Conservation (phyloP, 2,329 filamentous ascomycete species). For the Graphiopsis chlorocephala region DNA sequence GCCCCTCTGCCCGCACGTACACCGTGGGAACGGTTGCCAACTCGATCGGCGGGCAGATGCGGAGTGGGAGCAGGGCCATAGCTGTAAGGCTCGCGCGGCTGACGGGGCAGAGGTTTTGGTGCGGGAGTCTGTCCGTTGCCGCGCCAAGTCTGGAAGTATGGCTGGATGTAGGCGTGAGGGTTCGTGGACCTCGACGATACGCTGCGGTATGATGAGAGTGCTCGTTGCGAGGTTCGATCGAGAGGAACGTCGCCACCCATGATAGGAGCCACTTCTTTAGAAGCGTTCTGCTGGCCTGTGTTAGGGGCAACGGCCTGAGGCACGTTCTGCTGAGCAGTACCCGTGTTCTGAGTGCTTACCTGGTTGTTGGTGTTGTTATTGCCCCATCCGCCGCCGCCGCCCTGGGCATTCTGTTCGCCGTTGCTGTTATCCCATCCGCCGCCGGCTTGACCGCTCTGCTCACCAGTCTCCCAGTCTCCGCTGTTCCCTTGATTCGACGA, state of each 20-base stretch:
- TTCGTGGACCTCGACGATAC: conserved; percentile 3
- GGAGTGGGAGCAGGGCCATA: conserved; percentile 34
- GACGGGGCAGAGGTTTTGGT: conserved; percentile 1
- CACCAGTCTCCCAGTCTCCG: background rate
- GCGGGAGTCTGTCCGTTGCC: background rate
- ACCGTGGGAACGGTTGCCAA: conserved; percentile 24
- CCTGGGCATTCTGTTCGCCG: background rate
- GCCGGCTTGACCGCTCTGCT: background rate
- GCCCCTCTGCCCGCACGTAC: conserved; percentile 36
- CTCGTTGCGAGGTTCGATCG: background rate
- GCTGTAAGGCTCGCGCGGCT: conserved; percentile 27
- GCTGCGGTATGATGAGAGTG: conserved; percentile 8
- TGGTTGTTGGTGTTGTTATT: background rate
- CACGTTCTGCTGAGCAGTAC: background rate
- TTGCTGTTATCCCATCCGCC: background rate
- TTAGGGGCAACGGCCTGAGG: background rate
- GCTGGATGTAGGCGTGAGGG: conserved; percentile 12
- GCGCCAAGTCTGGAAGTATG: conserved; percentile 11
- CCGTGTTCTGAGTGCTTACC: background rate
- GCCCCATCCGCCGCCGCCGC: background rate
- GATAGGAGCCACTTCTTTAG: background rate
- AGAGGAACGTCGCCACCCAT: background rate
- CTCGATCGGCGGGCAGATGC: conserved; percentile 21
- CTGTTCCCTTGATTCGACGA: background rate
- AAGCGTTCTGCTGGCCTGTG: background rate